phyloP scores from a whole-genome alignment of 2,329 filamentous ascomycete species.

The Orbilia blumenaviensis region DNA sequence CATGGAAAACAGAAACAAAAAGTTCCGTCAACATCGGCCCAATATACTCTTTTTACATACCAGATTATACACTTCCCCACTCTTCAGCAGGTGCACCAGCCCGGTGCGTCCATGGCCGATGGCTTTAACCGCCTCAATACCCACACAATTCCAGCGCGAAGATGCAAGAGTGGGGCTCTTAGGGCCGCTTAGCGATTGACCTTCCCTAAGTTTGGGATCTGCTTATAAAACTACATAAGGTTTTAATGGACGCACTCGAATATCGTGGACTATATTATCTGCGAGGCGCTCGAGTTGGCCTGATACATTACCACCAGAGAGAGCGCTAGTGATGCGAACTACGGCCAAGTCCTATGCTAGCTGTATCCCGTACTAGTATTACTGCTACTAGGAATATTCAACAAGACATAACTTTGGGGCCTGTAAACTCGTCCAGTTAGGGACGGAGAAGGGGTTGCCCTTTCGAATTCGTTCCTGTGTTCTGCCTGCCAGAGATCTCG shows the following conservation, averaged over 20 bases:
- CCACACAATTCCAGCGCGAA: slow-evolving; percentile 2
- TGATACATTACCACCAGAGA: slow-evolving; percentile 3
- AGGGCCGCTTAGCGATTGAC: slow-evolving; percentile 48
- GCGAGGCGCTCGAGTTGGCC: slow-evolving; percentile 16
- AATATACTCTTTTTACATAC: slow-evolving; percentile 18
- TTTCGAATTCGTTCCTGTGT: not conserved
- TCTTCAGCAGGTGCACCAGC: not conserved
- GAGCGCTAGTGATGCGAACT: not conserved
- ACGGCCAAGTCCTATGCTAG: too few relatives aligned
- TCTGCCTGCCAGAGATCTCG: not conserved
- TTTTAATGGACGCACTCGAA: not conserved
- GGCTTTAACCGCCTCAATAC: slow-evolving; percentile 31
- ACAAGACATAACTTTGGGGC: not conserved
- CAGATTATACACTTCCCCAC: slow-evolving; percentile 15
- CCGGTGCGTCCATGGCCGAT: slow-evolving; percentile 1
- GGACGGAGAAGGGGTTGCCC: slow-evolving; percentile 17
- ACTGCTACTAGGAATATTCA: not conserved
- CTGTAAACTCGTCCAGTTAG: slow-evolving; percentile 6
- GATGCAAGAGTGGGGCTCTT: slow-evolving; percentile 37
- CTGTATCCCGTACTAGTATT: not conserved
- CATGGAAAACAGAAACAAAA: slow-evolving; percentile 24
- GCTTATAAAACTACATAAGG: slow-evolving; percentile 49
- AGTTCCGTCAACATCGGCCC: slow-evolving; percentile 46
- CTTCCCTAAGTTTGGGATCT: slow-evolving; percentile 42
- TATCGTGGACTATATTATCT: not conserved